Evolutionary conservation across 805 yeast genomes (phyloP), one percentile per base, ranked within the genome.

Genomic region (Wickerhamiella parazyma): DNA sequence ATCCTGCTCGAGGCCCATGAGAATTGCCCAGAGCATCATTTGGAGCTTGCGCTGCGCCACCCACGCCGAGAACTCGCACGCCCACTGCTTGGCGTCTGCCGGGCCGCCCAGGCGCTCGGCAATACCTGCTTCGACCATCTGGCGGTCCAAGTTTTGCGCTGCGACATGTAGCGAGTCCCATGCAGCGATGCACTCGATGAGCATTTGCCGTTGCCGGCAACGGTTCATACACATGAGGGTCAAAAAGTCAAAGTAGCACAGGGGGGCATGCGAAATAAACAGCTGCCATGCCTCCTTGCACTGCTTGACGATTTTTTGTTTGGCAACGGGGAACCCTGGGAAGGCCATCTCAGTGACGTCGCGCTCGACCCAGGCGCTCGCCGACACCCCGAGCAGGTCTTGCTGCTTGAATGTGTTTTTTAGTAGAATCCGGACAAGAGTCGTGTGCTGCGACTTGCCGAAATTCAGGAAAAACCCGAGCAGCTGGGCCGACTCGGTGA

Each of bases 151-250:
- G 4, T 65, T 60, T 53, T 84, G 94, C 42, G 80, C 69, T 33
- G 70, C 70, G 8, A 81, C 91, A 55, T 89, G 96, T 25, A 83
- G 63, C 1, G 85, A 70, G 59, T 89, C 96, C 80, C 89, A 83
- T 2, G 70, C 50, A 37, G 70, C 53, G 44, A 76, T 55, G 54
- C 71, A 65, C 54, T 77, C 66, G 49, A 77, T 64, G 53, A 79
- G 62, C 49, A 80, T 73, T 57, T 84, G 95, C 49, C 95, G 73
- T 55, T 84, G 86, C 45, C 95, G 70, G 40, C 93, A 75, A 28
- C 85, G 76, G 54, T 89, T 89, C 57, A 78, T 79, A 55, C 64
- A 65, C 61, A 52, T 70, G 66, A 56, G 65, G 56, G 52, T 67
- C 57, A 18, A 70, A 71, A 33, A 66, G 55, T 53, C 75, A 69